Evolutionary conservation across 2,329 filamentous ascomycete genomes (phyloP), one percentile per base, ranked within the genome.

Genomic region (Fusarium napiforme): DNA sequence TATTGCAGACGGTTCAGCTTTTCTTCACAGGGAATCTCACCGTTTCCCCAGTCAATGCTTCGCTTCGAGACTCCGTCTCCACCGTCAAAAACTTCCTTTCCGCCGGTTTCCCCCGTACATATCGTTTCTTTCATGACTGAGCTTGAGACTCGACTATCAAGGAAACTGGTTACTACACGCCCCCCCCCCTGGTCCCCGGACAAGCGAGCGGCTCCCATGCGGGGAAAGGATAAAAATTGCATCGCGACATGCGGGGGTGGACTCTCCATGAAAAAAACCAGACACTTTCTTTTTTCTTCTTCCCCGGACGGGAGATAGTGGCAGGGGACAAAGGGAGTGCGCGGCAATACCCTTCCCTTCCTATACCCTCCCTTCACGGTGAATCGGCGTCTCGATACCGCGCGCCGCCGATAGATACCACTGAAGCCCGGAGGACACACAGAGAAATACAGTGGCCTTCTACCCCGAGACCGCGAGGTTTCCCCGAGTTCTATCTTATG

Each of bases 151-250:
- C 36, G 57, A 52, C 37, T 15, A 42, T 69, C 65, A 42, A 36
- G 36, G 36, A 26, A 28, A 28, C 40, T 42, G 37, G 28, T 52
- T 36, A 34, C 28, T 28, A 49, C 71, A 74, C 69, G 52, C 71
- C 71, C 71, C 70, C 60, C 66, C 70, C 60, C 66, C 46, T 53
- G 52, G 63, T 71, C 67, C 59, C 47, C 28, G 37, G 50, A 58
- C 71, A 74, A 65, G 71, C 71, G 71, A 74, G 71, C 72, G 72
- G 72, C 69, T 75, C 69, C 59, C 69, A 73, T 75, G 73, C 71
- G 73, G 73, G 73, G 73, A 62, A 74, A 66, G 53, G 46, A 72
- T 61, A 46, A 64, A 69, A 70, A 69, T 65, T 55, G 60, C 42
- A 67, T 65, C 49, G 47, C 50, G 43, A 30, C 71, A 73, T 76